These are phyloP conservation scores for Stachybotrys elegans DNA, from an alignment of 2,329 filamentous ascomycete genomes.

Conservation along the genomic window DNA sequence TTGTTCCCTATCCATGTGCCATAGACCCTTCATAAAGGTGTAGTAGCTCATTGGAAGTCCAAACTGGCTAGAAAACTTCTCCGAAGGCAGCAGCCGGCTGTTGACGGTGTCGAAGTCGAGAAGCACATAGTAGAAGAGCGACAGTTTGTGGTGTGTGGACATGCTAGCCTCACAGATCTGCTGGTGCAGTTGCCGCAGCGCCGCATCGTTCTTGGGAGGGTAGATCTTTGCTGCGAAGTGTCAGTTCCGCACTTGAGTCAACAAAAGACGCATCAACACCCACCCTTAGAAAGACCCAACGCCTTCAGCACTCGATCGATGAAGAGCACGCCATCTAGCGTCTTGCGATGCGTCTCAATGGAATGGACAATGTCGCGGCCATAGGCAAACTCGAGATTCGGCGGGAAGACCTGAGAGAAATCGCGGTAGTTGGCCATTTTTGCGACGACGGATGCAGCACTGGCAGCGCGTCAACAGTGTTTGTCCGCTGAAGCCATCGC, in stretches of 20 bases:
- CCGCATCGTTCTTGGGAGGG: slow-evolving; percentile 65
- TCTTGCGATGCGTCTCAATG: slow-evolving; percentile 63
- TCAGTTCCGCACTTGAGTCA: slow-evolving; percentile 2
- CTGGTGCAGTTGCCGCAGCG: slow-evolving; percentile 64
- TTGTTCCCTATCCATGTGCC: slow-evolving; percentile 70
- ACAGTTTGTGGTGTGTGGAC: slow-evolving; percentile 72
- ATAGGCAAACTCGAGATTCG: slow-evolving; percentile 56
- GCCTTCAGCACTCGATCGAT: slow-evolving; percentile 72
- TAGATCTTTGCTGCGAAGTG: slow-evolving; percentile 56
- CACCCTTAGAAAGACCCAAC: slow-evolving; percentile 66
- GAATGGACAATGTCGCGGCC: slow-evolving; percentile 55
- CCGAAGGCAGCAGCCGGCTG: slow-evolving; percentile 43
- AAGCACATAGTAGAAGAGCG: slow-evolving; percentile 77
- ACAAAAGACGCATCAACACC: slow-evolving; percentile 3
- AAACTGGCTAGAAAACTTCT: slow-evolving; percentile 54
- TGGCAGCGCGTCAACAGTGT: background rate
- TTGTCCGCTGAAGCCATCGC: slow-evolving; percentile 17
- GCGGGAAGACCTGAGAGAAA: slow-evolving; percentile 63
- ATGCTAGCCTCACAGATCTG: slow-evolving; percentile 61
- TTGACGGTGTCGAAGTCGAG: slow-evolving; percentile 62
- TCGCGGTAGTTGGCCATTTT: slow-evolving; percentile 60
- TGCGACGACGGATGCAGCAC: background rate
- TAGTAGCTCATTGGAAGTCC: slow-evolving; percentile 72
- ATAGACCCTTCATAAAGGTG: slow-evolving; percentile 76
- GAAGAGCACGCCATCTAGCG: slow-evolving; percentile 66